phyloP scores from a whole-genome alignment of 495 filamentous ascomycete genomes.

The Tuber aestivum region DNA sequence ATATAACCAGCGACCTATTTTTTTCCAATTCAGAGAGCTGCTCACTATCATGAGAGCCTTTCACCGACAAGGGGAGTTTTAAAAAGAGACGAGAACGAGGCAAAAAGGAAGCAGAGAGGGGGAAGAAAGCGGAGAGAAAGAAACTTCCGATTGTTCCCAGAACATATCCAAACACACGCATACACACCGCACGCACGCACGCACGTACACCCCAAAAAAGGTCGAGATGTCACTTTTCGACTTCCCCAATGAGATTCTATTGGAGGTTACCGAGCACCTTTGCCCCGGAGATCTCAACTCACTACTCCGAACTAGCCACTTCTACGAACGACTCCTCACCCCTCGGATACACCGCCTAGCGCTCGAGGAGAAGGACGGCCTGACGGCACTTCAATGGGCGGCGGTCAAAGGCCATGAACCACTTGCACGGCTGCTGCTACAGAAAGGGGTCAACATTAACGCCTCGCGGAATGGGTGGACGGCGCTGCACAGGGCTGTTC shows the following conservation, averaged over 20 bases:
- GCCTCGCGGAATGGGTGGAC: background rate
- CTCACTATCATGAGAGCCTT: background rate
- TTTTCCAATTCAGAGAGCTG: background rate
- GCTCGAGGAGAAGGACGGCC: background rate
- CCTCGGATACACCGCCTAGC: background rate
- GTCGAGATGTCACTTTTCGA: background rate
- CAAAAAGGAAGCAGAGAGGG: background rate
- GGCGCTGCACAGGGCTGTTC: background rate
- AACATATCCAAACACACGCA: background rate
- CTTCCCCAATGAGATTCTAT: background rate
- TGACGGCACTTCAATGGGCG: background rate
- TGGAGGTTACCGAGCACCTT: background rate
- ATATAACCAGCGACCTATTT: background rate
- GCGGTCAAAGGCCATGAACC: background rate
- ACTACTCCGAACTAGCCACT: background rate
- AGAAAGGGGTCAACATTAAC: background rate
- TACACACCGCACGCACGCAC: background rate
- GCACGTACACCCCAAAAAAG: background rate
- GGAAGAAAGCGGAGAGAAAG: background rate
- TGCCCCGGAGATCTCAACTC: background rate
- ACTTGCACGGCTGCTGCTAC: background rate
- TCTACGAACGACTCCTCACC: background rate
- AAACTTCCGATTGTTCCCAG: background rate
- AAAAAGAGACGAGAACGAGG: background rate
- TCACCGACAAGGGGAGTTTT: background rate